Percentiles rank a stretch among this genome's conserved stretches.
These are phyloP conservation scores for Passalora sequoiae DNA, from an alignment of 2,329 filamentous ascomycete genomes.

Conservation along the genomic window DNA sequence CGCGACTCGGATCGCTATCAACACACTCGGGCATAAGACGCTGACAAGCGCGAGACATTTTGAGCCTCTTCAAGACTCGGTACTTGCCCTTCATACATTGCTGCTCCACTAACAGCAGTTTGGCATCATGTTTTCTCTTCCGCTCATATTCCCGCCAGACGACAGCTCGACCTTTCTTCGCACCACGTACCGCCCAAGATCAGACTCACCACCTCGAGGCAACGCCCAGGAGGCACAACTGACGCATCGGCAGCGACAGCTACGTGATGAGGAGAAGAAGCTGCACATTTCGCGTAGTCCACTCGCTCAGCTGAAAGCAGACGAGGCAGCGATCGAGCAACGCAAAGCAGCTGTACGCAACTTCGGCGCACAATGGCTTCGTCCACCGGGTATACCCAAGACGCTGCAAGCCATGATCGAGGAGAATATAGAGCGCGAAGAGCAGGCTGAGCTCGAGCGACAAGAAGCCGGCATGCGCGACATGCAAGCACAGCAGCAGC, in stretches of 20 bases:
- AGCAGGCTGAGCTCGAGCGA: slow-evolving; percentile 70
- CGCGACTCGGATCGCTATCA: too few relatives aligned
- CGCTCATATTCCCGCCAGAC: slow-evolving; percentile 30
- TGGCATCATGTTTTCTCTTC: slow-evolving; percentile 29
- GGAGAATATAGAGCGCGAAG: slow-evolving; percentile 80
- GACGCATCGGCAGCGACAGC: slow-evolving; percentile 27
- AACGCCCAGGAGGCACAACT: slow-evolving; percentile 24
- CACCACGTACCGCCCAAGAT: slow-evolving; percentile 24
- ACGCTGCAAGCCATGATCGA: slow-evolving; percentile 86
- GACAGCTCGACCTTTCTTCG: slow-evolving; percentile 26
- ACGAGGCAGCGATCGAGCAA: slow-evolving; percentile 70
- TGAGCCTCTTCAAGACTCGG: too few relatives aligned
- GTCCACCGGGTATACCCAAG: slow-evolving; percentile 80
- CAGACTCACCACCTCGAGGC: slow-evolving; percentile 25
- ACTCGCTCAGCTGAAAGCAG: slow-evolving; percentile 64
- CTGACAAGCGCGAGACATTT: too few relatives aligned
- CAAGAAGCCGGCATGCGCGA: slow-evolving; percentile 68
- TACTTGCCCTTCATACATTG: not conserved
- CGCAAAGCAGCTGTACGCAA: slow-evolving; percentile 78
- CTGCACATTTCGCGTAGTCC: slow-evolving; percentile 47
- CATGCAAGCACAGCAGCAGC: slow-evolving; percentile 58
- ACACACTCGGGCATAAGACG: too few relatives aligned
- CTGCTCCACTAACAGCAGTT: not conserved
- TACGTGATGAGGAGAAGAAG: slow-evolving; percentile 32
- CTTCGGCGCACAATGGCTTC: slow-evolving; percentile 86